These are phyloP conservation scores for Madurella fahalii DNA, from an alignment of 2,329 filamentous ascomycete genomes.

Conservation along the genomic window DNA sequence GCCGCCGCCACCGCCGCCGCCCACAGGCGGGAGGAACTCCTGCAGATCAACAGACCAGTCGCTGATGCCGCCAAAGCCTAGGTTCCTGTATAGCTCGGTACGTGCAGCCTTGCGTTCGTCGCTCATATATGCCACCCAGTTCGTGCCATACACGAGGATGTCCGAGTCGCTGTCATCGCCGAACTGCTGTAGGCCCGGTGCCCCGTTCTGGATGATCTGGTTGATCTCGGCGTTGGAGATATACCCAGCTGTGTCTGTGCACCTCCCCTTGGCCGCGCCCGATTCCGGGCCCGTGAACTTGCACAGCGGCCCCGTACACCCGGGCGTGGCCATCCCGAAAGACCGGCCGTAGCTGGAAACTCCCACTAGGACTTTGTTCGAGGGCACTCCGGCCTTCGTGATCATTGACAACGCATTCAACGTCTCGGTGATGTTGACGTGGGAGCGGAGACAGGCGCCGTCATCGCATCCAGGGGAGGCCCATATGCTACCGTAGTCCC, in stretches of 20 bases:
- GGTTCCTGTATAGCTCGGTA: not conserved
- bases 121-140: not conserved
- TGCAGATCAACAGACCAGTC: constrained; percentile 22
- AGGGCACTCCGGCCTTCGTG: constrained; percentile 5
- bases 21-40: too few species aligned
- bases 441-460: constrained; percentile 21
- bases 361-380: constrained; percentile 1
- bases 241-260: not conserved
- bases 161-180: not conserved
- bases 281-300: not conserved
- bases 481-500: constrained; percentile 28
- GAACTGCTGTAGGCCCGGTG: not conserved
- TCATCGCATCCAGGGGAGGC: constrained; percentile 25
- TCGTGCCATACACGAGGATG: not conserved
- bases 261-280: not conserved
- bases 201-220: not conserved
- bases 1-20: too few species aligned
- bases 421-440: constrained; percentile 15
- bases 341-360: constrained; percentile 3
- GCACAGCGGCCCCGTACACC: not conserved
- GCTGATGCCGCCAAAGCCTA: not conserved
- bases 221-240: constrained; percentile 4
- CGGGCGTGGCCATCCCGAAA: not conserved
- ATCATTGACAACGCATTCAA: not conserved
- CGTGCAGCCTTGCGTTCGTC: not conserved